Evolutionary conservation across 495 filamentous ascomycete genomes (phyloP).

Genomic region (Cercophora newfieldiana): DNA sequence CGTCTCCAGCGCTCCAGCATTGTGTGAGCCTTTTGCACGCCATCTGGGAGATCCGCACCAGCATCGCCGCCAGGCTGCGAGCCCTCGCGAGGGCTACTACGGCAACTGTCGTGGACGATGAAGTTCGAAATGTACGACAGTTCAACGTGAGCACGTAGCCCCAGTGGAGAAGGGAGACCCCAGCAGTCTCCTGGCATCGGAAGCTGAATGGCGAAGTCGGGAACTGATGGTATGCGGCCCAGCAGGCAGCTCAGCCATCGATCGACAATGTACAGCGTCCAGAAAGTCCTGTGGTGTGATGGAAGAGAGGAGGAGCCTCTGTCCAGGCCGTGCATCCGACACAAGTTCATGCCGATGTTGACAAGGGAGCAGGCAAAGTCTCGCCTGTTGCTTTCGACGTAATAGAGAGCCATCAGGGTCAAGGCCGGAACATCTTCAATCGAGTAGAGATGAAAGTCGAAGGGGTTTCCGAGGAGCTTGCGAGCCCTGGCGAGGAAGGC

Average conservation of each 20-base stretch:
- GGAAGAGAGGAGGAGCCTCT: conserved; percentile 32
- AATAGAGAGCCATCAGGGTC: conserved; percentile 41
- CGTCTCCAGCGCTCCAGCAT: neutral
- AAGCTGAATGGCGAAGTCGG: conserved; percentile 38
- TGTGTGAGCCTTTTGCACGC: neutral
- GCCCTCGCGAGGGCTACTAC: neutral
- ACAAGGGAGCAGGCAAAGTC: conserved; percentile 42
- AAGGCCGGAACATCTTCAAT: conserved; percentile 35
- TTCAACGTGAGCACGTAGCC: conserved; percentile 40
- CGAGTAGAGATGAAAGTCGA: conserved; percentile 34
- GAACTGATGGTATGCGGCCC: conserved; percentile 40
- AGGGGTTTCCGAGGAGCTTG: conserved; percentile 37
- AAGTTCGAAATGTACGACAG: conserved; percentile 40
- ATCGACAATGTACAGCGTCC: conserved; percentile 46
- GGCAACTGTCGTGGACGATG: conserved; percentile 40
- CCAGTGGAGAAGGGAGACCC: conserved; percentile 36
- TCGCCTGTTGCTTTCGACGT: conserved; percentile 42
- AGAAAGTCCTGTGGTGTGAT: conserved; percentile 39
- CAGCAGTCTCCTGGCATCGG: conserved; percentile 32
- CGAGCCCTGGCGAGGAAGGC: conserved; percentile 37
- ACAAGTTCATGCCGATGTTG: conserved; percentile 37
- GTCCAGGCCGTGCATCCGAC: conserved; percentile 40
- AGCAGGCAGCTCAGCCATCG: conserved; percentile 45
- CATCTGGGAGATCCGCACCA: neutral
- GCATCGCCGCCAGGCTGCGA: neutral